These are phyloP conservation scores for Neurospora sp. DNA, from an alignment of 495 filamentous ascomycete genomes.

Conservation along the genomic window DNA sequence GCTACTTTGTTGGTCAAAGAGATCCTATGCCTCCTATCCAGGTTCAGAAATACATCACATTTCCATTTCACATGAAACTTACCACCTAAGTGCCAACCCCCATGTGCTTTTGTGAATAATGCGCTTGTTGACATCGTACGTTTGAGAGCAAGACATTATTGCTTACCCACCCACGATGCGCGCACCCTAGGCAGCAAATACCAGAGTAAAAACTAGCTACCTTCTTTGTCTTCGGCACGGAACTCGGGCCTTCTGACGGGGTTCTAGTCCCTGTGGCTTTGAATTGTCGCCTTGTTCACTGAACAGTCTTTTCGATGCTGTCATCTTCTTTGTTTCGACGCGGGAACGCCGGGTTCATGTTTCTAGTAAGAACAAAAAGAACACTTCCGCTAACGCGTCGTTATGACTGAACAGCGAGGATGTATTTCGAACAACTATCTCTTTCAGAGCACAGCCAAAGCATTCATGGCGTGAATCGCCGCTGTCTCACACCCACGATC, in stretches of 20 bases:
- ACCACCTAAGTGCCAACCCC: not conserved
- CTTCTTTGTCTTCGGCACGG: not conserved
- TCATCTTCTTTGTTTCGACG: not conserved
- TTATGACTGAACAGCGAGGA: not conserved
- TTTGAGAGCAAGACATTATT: not conserved
- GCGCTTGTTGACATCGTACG: not conserved
- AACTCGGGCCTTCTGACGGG: not conserved
- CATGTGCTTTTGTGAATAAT: not conserved
- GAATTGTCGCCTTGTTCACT: not conserved
- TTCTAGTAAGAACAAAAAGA: not conserved
- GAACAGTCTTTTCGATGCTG: not conserved
- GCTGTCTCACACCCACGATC: not conserved
- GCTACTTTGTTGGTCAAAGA: not conserved
- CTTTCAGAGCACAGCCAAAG: not conserved
- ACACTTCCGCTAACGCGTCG: not conserved
- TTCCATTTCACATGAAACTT: not conserved
- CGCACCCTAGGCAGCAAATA: not conserved
- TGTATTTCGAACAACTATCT: not conserved
- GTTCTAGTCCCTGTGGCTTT: not conserved
- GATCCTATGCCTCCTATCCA: not conserved
- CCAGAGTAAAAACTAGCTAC: not conserved
- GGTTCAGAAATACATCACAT: not conserved
- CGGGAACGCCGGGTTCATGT: not conserved
- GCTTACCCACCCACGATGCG: not conserved
- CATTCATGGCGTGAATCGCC: not conserved